phyloP scores from a whole-genome alignment of 2,329 filamentous ascomycete genomes.

The Fonsecaea pedrosoi region DNA sequence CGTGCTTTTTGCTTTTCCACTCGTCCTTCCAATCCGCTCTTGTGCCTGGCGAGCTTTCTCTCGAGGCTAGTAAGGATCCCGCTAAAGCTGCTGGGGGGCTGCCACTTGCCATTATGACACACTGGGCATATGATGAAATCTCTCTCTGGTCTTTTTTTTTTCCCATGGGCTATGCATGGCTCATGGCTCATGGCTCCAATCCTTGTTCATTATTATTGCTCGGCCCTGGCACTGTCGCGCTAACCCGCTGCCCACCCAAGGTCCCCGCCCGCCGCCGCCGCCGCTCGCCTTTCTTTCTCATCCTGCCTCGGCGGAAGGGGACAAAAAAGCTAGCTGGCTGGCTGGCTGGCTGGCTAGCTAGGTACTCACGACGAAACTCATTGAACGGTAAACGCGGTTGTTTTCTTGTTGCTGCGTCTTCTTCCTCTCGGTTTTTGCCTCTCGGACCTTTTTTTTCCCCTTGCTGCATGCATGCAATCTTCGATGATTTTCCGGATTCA shows the following conservation, averaged over 20 bases:
- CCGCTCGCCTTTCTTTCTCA: neutral
- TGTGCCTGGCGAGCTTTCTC: constrained; percentile 12
- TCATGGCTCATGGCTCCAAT: neutral
- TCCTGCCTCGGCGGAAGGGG: constrained; percentile 37
- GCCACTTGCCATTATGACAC: too few species aligned
- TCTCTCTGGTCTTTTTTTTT: neutral
- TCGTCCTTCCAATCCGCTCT: constrained; percentile 12
- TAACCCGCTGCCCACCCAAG: constrained; percentile 1
- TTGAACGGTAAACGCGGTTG: neutral
- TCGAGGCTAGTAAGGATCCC: neutral
- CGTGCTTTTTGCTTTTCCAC: neutral
- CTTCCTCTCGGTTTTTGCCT: neutral
- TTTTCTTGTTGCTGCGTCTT: neutral
- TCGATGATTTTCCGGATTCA: constrained; percentile 27
- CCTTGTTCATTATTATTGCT: neutral
- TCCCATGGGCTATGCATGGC: neutral
- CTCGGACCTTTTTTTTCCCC: neutral
- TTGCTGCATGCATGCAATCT: constrained; percentile 5
- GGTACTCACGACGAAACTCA: constrained; percentile 10
- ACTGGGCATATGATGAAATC: constrained; percentile 25
- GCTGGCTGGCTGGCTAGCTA: too few species aligned
- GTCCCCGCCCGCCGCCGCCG: neutral
- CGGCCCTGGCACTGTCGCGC: neutral
- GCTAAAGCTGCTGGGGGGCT: neutral
- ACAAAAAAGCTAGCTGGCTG: neutral